Conservation (phyloP, 306 rosid genomes). For the Hippophae tibetana region DNA sequence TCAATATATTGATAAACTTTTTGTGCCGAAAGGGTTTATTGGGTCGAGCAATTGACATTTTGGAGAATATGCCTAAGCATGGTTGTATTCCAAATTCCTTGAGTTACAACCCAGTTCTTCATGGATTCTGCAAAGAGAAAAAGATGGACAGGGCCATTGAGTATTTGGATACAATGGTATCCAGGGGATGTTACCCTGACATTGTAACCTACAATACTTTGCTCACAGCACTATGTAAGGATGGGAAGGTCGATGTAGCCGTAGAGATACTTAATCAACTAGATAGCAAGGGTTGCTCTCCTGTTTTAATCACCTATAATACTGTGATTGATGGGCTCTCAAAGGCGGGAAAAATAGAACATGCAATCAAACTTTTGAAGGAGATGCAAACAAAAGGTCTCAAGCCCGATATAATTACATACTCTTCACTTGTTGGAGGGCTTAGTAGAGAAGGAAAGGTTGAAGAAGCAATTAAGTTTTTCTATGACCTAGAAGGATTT, state of each 20-base stretch:
- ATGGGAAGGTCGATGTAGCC: constrained; percentile 32
- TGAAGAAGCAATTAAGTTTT: constrained; percentile 30
- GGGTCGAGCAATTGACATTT: constrained; percentile 27
- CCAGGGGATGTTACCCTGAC: constrained; percentile 31
- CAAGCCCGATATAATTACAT: constrained; percentile 26
- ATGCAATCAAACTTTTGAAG: constrained; percentile 30
- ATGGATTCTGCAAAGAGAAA: constrained; percentile 34
- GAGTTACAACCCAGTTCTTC: constrained; percentile 33
- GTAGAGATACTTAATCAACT: constrained; percentile 32
- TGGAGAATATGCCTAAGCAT: constrained; percentile 23
- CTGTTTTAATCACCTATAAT: constrained; percentile 31
- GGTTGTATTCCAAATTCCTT: constrained; percentile 30
- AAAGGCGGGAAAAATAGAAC: constrained; percentile 20
- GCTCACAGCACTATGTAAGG: constrained; percentile 32
- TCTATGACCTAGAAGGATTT: constrained; percentile 33
- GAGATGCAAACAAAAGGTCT: constrained; percentile 28
- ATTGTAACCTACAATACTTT: constrained; percentile 30
- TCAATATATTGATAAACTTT: constrained; percentile 30
- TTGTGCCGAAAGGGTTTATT: constrained; percentile 32
- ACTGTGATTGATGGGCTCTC: constrained; percentile 30
- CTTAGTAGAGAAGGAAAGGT: constrained; percentile 25
- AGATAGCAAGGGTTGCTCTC: constrained; percentile 27
- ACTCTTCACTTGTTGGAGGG: constrained; percentile 32
- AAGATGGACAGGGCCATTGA: constrained; percentile 23
- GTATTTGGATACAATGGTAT: constrained; percentile 29